Percentiles rank a stretch among this genome's conserved stretches.
phyloP scores from a whole-genome alignment of 2,329 filamentous ascomycete genomes.

The Colletotrichum falcatum region DNA sequence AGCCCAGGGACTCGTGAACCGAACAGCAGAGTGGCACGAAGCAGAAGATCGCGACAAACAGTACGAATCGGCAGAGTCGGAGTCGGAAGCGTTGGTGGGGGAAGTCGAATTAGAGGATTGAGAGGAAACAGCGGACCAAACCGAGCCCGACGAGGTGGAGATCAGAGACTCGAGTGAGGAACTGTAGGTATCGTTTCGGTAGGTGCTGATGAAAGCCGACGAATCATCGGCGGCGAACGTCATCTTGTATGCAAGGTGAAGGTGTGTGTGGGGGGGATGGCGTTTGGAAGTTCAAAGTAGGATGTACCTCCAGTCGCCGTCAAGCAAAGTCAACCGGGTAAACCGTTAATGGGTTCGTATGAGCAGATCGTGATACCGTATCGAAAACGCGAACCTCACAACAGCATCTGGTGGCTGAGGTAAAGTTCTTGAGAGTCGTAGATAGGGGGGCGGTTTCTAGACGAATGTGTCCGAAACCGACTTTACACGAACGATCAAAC shows the following conservation, averaged over 20 bases:
- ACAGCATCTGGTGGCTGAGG: conserved; percentile 52
- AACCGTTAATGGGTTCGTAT: conserved; percentile 45
- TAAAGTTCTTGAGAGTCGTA: conserved; percentile 55
- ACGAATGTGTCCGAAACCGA: conserved; percentile 56
- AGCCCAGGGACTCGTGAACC: conserved; percentile 49
- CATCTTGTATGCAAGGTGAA: conserved; percentile 62
- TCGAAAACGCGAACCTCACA: conserved; percentile 54
- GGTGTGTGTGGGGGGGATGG: conserved; percentile 19
- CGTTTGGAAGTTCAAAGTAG: conserved; percentile 39
- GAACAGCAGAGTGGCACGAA: conserved; percentile 47
- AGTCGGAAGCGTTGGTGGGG: conserved; percentile 71
- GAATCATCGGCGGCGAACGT: conserved; percentile 65
- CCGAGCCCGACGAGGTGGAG: conserved; percentile 80
- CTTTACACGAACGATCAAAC: conserved; percentile 68
- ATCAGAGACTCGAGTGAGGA: conserved; percentile 79
- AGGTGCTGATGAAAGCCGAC: conserved; percentile 62
- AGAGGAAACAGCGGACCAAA: conserved; percentile 80
- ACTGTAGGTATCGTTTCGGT: conserved; percentile 72
- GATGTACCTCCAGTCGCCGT: conserved; percentile 50
- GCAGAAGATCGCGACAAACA: conserved; percentile 52
- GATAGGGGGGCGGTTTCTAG: conserved; percentile 59
- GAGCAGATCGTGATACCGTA: conserved; percentile 51
- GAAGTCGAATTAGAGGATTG: conserved; percentile 78
- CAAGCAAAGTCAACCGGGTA: conserved; percentile 49
- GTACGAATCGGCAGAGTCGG: conserved; percentile 60